These are phyloP conservation scores for Alternaria viburni DNA, from an alignment of 2,329 filamentous ascomycete genomes.

Conservation along the genomic window DNA sequence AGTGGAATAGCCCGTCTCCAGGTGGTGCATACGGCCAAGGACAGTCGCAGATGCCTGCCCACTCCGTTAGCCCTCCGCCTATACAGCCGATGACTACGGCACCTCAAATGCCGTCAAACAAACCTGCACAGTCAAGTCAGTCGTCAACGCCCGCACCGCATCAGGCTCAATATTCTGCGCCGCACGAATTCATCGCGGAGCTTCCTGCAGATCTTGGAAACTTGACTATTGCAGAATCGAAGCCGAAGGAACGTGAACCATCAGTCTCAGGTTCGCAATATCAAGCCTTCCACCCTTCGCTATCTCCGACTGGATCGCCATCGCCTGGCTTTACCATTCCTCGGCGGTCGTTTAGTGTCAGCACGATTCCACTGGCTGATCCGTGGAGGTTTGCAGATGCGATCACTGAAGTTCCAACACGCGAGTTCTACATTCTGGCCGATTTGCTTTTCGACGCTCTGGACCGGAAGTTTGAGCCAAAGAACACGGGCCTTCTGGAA, in stretches of 20 bases:
- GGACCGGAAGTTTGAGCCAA: slow-evolving; percentile 43
- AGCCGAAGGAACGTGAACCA: slow-evolving; percentile 10
- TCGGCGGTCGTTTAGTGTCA: slow-evolving; percentile 38
- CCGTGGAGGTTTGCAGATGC: slow-evolving; percentile 45
- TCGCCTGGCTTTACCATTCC: slow-evolving; percentile 32
- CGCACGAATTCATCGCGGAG: slow-evolving; percentile 43
- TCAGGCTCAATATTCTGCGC: slow-evolving; percentile 10
- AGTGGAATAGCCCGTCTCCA: slow-evolving; percentile 31
- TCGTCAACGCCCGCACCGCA: slow-evolving; percentile 20
- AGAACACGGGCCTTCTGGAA: slow-evolving; percentile 44
- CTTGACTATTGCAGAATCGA: slow-evolving; percentile 26
- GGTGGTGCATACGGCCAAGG: slow-evolving; percentile 17
- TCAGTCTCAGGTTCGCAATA: slow-evolving; percentile 24
- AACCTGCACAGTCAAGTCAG: slow-evolving; percentile 15
- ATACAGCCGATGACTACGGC: slow-evolving; percentile 17
- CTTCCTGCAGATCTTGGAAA: slow-evolving; percentile 43
- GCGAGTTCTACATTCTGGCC: slow-evolving; percentile 45
- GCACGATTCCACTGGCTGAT: slow-evolving; percentile 36
- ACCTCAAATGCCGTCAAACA: slow-evolving; percentile 14
- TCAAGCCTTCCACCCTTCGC: slow-evolving; percentile 36
- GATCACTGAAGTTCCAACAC: slow-evolving; percentile 40
- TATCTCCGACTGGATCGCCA: slow-evolving; percentile 21
- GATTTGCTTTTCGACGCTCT: slow-evolving; percentile 44
- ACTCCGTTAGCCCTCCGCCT: slow-evolving; percentile 27
- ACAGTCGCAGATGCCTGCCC: slow-evolving; percentile 13